Conservation (phyloP, 768 basidiomycete genomes). For the Holtermanniella nyarrowii region DNA sequence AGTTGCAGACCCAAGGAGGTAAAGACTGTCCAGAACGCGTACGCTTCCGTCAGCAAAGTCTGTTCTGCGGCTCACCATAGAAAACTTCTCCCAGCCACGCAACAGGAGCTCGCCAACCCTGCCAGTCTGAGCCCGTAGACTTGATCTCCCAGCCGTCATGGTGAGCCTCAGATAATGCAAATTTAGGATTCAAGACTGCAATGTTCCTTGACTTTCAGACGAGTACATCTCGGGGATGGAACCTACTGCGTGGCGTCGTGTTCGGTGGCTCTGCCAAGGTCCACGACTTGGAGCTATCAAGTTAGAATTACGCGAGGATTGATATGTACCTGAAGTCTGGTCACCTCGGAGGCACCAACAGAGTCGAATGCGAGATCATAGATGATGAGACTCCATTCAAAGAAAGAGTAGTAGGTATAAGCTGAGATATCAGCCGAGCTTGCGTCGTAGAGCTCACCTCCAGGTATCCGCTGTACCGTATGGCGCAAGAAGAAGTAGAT, state of each 20-base stretch:
- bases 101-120: not conserved
- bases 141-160: no score
- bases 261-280: no score
- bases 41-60: not conserved
- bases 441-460: slow-evolving; percentile 47
- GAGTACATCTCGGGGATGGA: no score
- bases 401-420: slow-evolving; percentile 74
- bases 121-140: no score
- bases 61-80: slow-evolving; percentile 21
- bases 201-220: no score
- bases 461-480: slow-evolving; percentile 65
- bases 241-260: no score
- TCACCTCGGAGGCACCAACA: slow-evolving; percentile 17
- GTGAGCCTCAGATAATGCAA: no score
- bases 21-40: slow-evolving; percentile 64
- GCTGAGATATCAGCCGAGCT: slow-evolving; percentile 45
- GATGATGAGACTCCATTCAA: slow-evolving; percentile 57
- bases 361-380: slow-evolving; percentile 38
- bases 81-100: slow-evolving; percentile 34
- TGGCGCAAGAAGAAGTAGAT: slow-evolving; percentile 79
- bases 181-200: no score
- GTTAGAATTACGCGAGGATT: not conserved
- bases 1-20: slow-evolving; percentile 67
- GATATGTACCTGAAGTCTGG: slow-evolving; percentile 16
- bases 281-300: slow-evolving; percentile 1